Evolutionary conservation across 2,329 filamentous ascomycete genomes (phyloP).

Genomic region (Aspergillus unguis): DNA sequence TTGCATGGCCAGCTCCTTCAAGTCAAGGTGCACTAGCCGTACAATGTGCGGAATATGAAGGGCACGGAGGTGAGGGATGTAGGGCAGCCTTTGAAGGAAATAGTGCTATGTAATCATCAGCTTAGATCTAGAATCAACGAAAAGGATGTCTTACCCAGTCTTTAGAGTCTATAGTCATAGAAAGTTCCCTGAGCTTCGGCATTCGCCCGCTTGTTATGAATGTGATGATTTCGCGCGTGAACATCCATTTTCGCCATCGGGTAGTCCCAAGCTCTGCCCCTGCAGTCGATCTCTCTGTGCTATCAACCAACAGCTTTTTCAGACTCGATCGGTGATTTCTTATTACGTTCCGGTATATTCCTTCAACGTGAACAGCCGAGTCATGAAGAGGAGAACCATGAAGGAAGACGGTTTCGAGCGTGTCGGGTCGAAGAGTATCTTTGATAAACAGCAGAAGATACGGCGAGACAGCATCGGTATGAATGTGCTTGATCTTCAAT

Average conservation of each 20-base stretch:
- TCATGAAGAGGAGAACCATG: slow-evolving; percentile 60
- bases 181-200: slow-evolving; percentile 67
- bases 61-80: slow-evolving; percentile 66
- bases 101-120: slow-evolving; percentile 57
- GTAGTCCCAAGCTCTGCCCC: slow-evolving; percentile 36
- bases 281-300: slow-evolving; percentile 54
- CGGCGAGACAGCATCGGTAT: slow-evolving; percentile 69
- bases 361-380: slow-evolving; percentile 63
- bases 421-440: slow-evolving; percentile 73
- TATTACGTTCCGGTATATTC: slow-evolving; percentile 68
- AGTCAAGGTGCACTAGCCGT: slow-evolving; percentile 60
- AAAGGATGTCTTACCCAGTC: slow-evolving; percentile 65
- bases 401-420: slow-evolving; percentile 73
- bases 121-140: background rate
- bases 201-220: slow-evolving; percentile 77
- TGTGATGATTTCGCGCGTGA: slow-evolving; percentile 64
- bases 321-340: slow-evolving; percentile 69
- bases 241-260: slow-evolving; percentile 68
- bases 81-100: slow-evolving; percentile 71
- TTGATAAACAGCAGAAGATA: slow-evolving; percentile 71
- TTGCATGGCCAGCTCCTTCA: slow-evolving; percentile 69
- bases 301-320: slow-evolving; percentile 71
- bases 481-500: slow-evolving; percentile 68
- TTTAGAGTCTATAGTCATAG: slow-evolving; percentile 68
- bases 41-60: slow-evolving; percentile 68